A percentile compares a stretch with the other conserved stretches of the same genome.
Evolutionary conservation across 768 basidiomycete genomes (phyloP).

Genomic region (Boletales sp.): DNA sequence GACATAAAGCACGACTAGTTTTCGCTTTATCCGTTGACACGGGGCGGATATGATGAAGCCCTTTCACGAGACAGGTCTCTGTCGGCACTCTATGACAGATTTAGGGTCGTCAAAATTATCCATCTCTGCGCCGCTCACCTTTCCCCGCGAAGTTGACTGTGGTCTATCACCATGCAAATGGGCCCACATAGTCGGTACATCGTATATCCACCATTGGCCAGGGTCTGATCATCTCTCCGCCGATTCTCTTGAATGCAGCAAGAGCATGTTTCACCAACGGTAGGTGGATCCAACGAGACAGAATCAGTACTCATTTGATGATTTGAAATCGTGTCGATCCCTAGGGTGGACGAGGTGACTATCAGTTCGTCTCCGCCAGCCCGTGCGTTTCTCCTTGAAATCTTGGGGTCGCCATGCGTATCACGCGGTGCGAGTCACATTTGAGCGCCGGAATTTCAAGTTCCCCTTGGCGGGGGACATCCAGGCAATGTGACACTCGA

Average conservation of each 20-base stretch:
- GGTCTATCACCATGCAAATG: slow-evolving; percentile 10
- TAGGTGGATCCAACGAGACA: slow-evolving; percentile 12
- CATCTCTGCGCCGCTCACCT: slow-evolving; percentile 2
- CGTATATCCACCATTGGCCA: slow-evolving; percentile 2
- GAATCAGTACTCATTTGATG: slow-evolving; percentile 3
- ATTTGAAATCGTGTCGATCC: slow-evolving; percentile 20
- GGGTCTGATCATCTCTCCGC: slow-evolving; percentile 12
- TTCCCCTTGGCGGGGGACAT: slow-evolving; percentile 1
- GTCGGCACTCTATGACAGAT: slow-evolving; percentile 26
- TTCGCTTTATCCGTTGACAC: slow-evolving; percentile 12
- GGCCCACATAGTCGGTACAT: neutral
- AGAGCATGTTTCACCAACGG: slow-evolving; percentile 13
- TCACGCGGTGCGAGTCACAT: slow-evolving; percentile 10
- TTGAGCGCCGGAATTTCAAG: slow-evolving; percentile 1
- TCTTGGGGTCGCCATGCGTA: slow-evolving; percentile 14
- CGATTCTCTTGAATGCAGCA: slow-evolving; percentile 13
- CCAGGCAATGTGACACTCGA: no score
- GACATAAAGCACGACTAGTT: slow-evolving; percentile 25
- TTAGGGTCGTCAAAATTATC: slow-evolving; percentile 24
- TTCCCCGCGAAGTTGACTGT: neutral
- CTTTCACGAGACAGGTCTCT: slow-evolving; percentile 19
- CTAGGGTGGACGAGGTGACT: neutral
- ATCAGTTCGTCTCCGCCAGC: no score
- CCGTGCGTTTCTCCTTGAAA: slow-evolving; percentile 24
- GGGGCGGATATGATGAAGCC: no score